phyloP scores from a whole-genome alignment of 1,284 basidiomycete species.

The Leccinum huronense region DNA sequence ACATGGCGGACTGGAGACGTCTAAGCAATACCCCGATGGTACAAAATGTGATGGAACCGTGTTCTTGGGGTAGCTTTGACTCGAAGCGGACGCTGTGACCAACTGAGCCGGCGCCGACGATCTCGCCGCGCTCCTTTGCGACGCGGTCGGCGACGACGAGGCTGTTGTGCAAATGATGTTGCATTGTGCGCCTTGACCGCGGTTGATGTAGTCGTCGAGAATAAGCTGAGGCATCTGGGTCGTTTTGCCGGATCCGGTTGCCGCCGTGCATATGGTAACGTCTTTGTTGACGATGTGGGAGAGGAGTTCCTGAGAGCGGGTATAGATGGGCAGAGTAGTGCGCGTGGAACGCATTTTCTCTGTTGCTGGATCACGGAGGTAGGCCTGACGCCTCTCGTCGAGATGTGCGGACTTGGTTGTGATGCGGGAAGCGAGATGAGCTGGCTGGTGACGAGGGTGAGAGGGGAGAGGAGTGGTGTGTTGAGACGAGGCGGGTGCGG shows the following conservation, averaged over 20 bases:
- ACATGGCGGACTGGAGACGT: conserved; percentile 78
- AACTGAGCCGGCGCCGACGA: conserved; percentile 65
- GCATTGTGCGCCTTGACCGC: conserved; percentile 79
- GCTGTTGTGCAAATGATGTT: conserved; percentile 94
- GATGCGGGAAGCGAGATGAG: conserved; percentile 11
- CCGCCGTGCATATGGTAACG: conserved; percentile 92
- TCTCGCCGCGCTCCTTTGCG: conserved; percentile 85
- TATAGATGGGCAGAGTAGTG: conserved; percentile 70
- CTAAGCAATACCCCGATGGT: conserved; percentile 93
- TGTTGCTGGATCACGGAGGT: conserved; percentile 62
- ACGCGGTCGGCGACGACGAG: conserved; percentile 92
- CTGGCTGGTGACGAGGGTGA: conserved; percentile 21
- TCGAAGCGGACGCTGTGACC: conserved; percentile 97
- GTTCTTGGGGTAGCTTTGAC: conserved; percentile 71
- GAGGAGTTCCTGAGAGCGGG: conserved; percentile 64
- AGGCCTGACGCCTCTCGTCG: conserved; percentile 53
- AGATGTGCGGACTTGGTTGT: conserved; percentile 63
- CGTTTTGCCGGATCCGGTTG: conserved; percentile 95
- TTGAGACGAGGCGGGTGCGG: conserved; percentile 25
- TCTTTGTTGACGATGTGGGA: conserved; percentile 76
- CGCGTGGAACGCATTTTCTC: conserved; percentile 71
- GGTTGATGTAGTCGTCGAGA: conserved; percentile 81
- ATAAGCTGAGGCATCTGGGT: conserved; percentile 95
- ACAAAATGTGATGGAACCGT: conserved; percentile 91
- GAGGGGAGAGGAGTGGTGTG: conserved; percentile 3